Conservation (phyloP, 176 grass and related monocot species). For the Carex scoparia region DNA sequence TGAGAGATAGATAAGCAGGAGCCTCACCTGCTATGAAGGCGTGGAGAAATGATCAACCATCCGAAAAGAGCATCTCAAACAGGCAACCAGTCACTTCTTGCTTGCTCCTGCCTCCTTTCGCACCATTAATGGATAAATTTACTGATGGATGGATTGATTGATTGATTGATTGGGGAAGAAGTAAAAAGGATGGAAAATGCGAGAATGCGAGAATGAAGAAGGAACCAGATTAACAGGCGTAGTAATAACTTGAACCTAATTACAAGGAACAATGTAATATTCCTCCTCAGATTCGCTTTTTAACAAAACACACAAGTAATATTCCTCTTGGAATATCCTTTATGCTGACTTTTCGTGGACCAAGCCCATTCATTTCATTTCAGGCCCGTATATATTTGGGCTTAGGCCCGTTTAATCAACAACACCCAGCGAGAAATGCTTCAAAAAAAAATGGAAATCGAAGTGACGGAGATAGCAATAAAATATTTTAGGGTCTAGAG, state of each 20-base stretch:
- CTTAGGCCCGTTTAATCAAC: neutral
- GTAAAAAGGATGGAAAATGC: neutral
- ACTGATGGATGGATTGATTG: neutral
- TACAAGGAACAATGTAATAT: neutral
- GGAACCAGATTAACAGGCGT: neutral
- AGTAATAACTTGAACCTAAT: neutral
- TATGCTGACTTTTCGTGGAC: neutral
- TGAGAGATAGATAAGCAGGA: neutral
- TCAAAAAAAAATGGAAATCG: neutral
- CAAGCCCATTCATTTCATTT: neutral
- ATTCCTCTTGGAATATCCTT: constrained; percentile 8
- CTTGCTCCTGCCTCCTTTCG: neutral
- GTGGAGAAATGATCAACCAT: neutral
- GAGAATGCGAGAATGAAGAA: neutral
- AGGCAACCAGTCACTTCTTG: neutral
- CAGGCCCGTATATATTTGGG: neutral
- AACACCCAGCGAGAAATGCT: neutral
- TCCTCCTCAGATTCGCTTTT: neutral
- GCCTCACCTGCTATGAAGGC: neutral
- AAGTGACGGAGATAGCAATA: neutral
- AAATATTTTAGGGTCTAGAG: neutral
- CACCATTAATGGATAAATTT: neutral
- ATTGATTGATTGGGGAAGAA: neutral
- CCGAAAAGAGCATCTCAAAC: neutral
- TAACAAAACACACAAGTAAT: neutral